Evolutionary conservation across 345 rosid genomes (phyloP).

Genomic region (Eucalyptus tenuipes): DNA sequence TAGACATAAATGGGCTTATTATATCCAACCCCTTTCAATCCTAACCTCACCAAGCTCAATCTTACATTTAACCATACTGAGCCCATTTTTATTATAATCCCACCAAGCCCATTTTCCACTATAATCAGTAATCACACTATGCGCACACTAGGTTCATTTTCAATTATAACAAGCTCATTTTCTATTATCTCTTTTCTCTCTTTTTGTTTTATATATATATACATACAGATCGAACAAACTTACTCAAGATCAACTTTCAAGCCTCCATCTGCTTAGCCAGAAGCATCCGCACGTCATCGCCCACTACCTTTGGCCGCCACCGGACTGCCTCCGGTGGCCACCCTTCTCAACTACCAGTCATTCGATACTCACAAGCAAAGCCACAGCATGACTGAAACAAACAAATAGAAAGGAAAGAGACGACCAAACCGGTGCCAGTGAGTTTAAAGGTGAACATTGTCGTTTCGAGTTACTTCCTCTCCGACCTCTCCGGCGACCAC

Average conservation of each 20-base stretch:
- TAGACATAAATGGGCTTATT: not conserved
- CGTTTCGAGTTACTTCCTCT: not conserved
- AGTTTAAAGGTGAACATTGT: not conserved
- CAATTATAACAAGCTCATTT: not conserved
- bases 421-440: not conserved
- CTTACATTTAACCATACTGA: not conserved
- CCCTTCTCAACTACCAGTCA: not conserved
- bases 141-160: not conserved
- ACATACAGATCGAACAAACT: not conserved
- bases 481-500: rapidly evolving
- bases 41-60: not conserved
- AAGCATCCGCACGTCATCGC: not conserved
- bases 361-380: not conserved
- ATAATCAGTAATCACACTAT: no score
- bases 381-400: not conserved
- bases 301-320: not conserved
- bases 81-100: not conserved
- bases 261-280: not conserved
- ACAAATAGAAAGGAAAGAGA: not conserved
- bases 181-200: not conserved
- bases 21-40: not conserved
- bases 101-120: not conserved
- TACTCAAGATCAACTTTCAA: not conserved
- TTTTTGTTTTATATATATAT: not conserved
- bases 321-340: not conserved